Base-by-base conservation (phyloP, 805 yeast genomes). In the Suhomyces vadensis region DNA sequence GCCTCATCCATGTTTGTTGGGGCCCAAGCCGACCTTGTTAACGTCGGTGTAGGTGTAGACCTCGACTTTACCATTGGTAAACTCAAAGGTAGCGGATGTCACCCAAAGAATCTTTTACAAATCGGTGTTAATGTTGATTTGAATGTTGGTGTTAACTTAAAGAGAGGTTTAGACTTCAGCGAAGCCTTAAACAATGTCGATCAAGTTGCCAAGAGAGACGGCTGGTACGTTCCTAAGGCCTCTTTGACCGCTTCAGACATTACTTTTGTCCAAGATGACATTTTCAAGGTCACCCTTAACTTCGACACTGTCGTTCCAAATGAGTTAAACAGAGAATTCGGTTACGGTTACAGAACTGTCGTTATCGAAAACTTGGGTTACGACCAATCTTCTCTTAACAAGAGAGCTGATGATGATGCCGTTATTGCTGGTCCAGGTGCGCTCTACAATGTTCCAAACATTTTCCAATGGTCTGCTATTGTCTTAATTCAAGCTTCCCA, bases 281-380 rank as follows among this genome's bases (percentile, higher is more conserved):
- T 51, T 23, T 56, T 44, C 48, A 51, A 57, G 47, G 58, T 54
- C 35, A 51, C 54, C 13, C 38, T 57, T 25, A 43, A 49, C 35
- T 57, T 55, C 29, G 48, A 49, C 26, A 48, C 58, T n/a, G 49
- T 48, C n/a, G 53, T 48, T 37, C 47, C 52, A 16, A 39, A 44
- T 13, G 43, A 41, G 13, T 49, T 49, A 45, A 46, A 47, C 43
- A 21, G 35, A 10, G 41, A 37, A 2, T 47, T 44, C 39, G 50
- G 49, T 29, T 20, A n/a, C 17, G 43, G 33, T 16, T 39, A 37
- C 26, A 40, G 36, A 25, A 29, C 50, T 8, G 47, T 44, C 26
- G 37, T 36, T 22, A 36, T 47, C 22, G 37, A 44, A 19, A 42
- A 44, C 33, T 48, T 48, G 51, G 48, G 46, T 25, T 39, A 42